These are phyloP conservation scores for Hysterangium stoloniferum DNA, from an alignment of 768 basidiomycete genomes.

Conservation along the genomic window DNA sequence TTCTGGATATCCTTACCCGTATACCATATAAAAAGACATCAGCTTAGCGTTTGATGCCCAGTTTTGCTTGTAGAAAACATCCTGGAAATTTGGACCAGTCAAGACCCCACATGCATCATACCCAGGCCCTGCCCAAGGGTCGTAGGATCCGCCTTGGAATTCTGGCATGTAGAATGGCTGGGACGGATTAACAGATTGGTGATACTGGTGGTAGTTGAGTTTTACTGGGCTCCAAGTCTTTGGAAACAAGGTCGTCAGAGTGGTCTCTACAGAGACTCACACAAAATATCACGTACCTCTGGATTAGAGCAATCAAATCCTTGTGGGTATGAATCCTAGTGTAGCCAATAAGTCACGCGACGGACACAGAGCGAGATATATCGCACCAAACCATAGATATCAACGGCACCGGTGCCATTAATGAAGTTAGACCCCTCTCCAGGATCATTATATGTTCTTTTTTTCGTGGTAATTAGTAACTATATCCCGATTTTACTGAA, in stretches of 20 bases:
- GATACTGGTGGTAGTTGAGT: constrained; percentile 59
- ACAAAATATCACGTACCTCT: constrained; percentile 14
- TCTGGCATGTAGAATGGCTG: constrained; percentile 70
- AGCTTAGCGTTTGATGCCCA: constrained; percentile 80
- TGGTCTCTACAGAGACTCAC: neutral
- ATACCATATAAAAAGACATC: constrained; percentile 82
- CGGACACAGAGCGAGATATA: too few relatives aligned
- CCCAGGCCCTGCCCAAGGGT: constrained; percentile 56
- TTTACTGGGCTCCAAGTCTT: constrained; percentile 52
- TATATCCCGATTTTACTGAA: neutral
- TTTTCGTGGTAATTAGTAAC: neutral
- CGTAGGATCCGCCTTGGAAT: constrained; percentile 52
- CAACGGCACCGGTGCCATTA: constrained; percentile 69
- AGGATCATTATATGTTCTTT: constrained; percentile 63
- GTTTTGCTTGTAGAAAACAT: constrained; percentile 69
- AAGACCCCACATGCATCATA: constrained; percentile 57
- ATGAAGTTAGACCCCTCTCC: constrained; percentile 52
- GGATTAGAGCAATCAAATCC: constrained; percentile 77
- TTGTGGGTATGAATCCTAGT: constrained; percentile 66
- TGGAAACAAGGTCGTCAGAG: neutral
- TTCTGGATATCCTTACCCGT: constrained; percentile 45
- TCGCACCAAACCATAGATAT: constrained; percentile 48
- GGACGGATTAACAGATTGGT: constrained; percentile 34
- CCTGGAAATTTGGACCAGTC: constrained; percentile 67
- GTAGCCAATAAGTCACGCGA: too few relatives aligned